Base-by-base conservation (phyloP, 345 rosid species). In the Sisymbrium irio region DNA sequence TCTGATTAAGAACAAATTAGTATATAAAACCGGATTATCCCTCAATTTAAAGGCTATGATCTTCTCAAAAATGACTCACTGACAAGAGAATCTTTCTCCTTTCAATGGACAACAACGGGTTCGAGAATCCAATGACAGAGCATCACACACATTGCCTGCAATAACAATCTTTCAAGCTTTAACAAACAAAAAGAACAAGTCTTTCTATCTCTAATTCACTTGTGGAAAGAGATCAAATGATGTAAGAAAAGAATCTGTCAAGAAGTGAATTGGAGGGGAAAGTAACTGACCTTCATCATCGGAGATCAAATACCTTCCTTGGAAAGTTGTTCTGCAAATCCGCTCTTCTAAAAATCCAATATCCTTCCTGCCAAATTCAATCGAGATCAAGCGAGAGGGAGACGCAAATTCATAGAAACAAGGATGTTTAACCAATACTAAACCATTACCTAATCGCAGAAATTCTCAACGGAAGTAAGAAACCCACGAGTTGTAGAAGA, bases 21-120 rank as follows among this genome's bases (percentile, higher is more conserved):
- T 54, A 19, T 30, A 4, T 2, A 56, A 62, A 18, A 30, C 37
- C 2, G 9, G n/a, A 45, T 18, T 18, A 6, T 6, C 61, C 22
- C n/a, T 20, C 3, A 15, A 44, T 22, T 22, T 11, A 42, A 44
- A 56, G 67, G 49, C 41, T 44, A 50, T 13, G 41, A 25, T 25
- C 2, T 0, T 62, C 42, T 25, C 45, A 45, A 27, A 47, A 62
- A 76, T 44, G 81, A 86, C 98, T 90, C 88, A 90, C 98, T 82
- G 88, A 87, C 96, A 93, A 86, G 98, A 81, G 78, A 82, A 91
- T 87, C 81, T 91, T 81, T 88, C 91, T 82, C 91, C 96, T 70
- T 81, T 88, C 78, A 39, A 75, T 39, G 97, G 93, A 49, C 97
- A 91, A 79, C 97, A 94, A 54, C 84, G 96, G 57, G 92, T 85